These are phyloP conservation scores for Hyaloscypha bicolor DNA, from an alignment of 495 filamentous ascomycete species.

Conservation along the genomic window DNA sequence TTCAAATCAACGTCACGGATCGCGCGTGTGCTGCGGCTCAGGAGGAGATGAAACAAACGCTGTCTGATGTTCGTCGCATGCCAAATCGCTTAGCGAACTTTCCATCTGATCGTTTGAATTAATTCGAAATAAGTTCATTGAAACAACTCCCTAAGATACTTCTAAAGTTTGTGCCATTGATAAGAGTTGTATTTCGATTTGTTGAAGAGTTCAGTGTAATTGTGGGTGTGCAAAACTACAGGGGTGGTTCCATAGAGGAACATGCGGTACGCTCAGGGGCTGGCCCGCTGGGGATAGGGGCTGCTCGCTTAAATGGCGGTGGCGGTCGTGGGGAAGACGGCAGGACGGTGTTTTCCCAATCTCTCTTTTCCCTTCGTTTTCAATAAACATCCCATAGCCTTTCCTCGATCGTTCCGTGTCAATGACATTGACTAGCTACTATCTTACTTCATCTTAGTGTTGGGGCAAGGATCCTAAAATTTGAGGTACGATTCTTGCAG, in stretches of 20 bases:
- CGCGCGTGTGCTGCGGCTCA: not conserved
- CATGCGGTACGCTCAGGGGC: not conserved
- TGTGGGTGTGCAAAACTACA: too few relatives aligned
- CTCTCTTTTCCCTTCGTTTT: not conserved
- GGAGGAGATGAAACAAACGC: not conserved
- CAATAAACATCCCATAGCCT: too few relatives aligned
- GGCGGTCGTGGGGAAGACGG: not conserved
- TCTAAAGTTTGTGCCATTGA: too few relatives aligned
- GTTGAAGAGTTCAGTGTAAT: too few relatives aligned
- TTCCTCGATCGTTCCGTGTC: not conserved
- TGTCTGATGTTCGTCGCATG: slow-evolving; percentile 1
- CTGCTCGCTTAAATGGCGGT: not conserved
- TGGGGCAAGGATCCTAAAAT: too few relatives aligned
- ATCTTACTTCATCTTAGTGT: not conserved
- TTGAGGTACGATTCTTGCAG: too few relatives aligned
- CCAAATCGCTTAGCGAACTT: not conserved
- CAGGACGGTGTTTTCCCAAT: not conserved
- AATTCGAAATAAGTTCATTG: not conserved
- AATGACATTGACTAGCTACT: not conserved
- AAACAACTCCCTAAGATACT: not conserved
- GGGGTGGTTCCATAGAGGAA: too few relatives aligned
- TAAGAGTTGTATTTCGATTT: too few relatives aligned
- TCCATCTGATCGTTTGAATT: not conserved
- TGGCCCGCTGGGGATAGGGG: not conserved
- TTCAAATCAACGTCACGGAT: not conserved